Conservation (phyloP, 2,329 filamentous ascomycete species). For the Neopestalotiopsis sp. region DNA sequence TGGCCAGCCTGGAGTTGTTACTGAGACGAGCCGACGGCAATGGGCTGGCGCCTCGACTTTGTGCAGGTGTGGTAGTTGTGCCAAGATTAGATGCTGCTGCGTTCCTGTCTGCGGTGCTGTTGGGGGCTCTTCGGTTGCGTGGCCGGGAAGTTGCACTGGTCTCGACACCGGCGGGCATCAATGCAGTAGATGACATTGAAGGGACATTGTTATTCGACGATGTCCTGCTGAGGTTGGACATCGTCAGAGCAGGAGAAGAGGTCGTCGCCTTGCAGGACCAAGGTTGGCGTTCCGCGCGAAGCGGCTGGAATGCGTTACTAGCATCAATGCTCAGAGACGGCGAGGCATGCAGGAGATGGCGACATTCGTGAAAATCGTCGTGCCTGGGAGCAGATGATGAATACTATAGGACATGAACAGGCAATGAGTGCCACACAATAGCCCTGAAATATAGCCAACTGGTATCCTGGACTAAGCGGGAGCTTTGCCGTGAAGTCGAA, state of each 20-base stretch:
- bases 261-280: slow-evolving; percentile 22
- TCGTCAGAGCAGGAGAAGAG: slow-evolving; percentile 24
- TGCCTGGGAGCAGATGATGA: neutral
- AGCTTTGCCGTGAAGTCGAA: neutral
- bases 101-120: slow-evolving; percentile 33
- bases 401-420: neutral
- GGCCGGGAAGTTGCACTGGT: slow-evolving; percentile 51
- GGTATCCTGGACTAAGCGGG: neutral
- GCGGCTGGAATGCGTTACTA: slow-evolving; percentile 28
- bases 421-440: neutral
- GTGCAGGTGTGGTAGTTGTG: slow-evolving; percentile 42
- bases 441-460: neutral
- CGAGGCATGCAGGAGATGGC: slow-evolving; percentile 15
- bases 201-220: slow-evolving; percentile 29
- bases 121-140: slow-evolving; percentile 54
- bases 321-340: slow-evolving; percentile 30
- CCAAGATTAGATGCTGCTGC: slow-evolving; percentile 39
- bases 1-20: slow-evolving; percentile 30
- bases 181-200: slow-evolving; percentile 52
- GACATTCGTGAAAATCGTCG: neutral
- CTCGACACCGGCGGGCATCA: slow-evolving; percentile 48
- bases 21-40: slow-evolving; percentile 50
- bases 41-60: slow-evolving; percentile 54
- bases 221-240: slow-evolving; percentile 33
- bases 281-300: slow-evolving; percentile 31